These are phyloP conservation scores for Saccharomyces paradoxus DNA, from an alignment of 805 yeast species.

Conservation along the genomic window DNA sequence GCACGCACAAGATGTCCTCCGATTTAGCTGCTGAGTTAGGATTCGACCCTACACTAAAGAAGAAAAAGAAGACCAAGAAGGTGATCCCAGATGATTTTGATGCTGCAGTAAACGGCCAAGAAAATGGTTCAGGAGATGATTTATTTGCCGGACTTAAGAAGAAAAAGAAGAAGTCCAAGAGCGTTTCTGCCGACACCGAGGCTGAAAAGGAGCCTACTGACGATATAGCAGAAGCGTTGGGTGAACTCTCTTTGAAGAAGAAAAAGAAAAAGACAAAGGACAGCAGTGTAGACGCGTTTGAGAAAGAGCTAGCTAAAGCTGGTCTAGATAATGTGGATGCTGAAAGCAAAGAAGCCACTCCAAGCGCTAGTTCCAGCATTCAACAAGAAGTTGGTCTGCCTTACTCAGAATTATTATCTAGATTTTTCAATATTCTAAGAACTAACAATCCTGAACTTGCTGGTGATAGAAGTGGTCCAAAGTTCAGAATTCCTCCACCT, in stretches of 20 bases:
- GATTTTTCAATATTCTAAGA: conserved; percentile 80
- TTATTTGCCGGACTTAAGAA: conserved; percentile 75
- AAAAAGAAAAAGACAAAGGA: conserved; percentile 70
- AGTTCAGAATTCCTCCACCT: conserved; percentile 96
- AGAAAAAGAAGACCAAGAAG: conserved; percentile 67
- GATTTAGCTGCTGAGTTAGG: conserved; percentile 40
- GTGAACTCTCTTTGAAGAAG: conserved; percentile 66
- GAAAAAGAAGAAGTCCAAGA: conserved; percentile 70
- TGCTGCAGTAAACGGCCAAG: conserved; percentile 32
- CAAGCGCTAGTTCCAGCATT: conserved; percentile 26
- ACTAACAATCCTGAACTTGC: conserved; percentile 97
- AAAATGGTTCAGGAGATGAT: conserved; percentile 47
- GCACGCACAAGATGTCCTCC: conserved; percentile 17
- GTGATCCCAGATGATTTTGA: conserved; percentile 33
- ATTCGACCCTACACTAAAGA: conserved; percentile 67
- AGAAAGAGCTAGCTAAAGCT: conserved; percentile 80
- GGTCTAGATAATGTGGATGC: conserved; percentile 57
- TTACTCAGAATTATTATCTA: conserved; percentile 66
- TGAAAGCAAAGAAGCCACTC: conserved; percentile 28
- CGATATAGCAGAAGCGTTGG: conserved; percentile 52
- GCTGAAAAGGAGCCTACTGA: conserved; percentile 29
- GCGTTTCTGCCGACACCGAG: conserved; percentile 20
- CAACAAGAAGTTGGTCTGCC: conserved; percentile 52
- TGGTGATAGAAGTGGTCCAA: conserved; percentile 86
- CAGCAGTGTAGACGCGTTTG: conserved; percentile 65